These are phyloP conservation scores for Axilococcus clingmanii DNA, from an alignment of 139 green algal species.

Conservation along the genomic window DNA sequence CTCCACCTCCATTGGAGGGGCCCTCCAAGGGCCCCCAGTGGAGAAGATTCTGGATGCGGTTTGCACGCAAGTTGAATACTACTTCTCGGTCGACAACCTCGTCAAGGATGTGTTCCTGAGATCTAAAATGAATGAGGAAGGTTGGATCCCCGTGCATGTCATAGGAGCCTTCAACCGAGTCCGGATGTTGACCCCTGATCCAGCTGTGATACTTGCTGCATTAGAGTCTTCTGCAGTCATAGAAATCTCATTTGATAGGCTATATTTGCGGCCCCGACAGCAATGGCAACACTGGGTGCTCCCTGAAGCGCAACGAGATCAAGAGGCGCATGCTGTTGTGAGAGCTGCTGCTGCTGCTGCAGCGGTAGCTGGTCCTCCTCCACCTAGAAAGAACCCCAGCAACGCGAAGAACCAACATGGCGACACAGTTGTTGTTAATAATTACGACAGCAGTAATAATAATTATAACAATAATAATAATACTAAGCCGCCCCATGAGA, in stretches of 20 bases:
- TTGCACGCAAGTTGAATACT: slow-evolving; percentile 88
- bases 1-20: slow-evolving; percentile 8
- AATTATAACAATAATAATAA: neutral
- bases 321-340: slow-evolving; percentile 11
- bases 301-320: slow-evolving; percentile 44
- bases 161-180: slow-evolving; percentile 89
- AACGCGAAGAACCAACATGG: too few relatives aligned
- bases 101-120: slow-evolving; percentile 89
- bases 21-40: slow-evolving; percentile 12
- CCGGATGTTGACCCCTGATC: slow-evolving; percentile 80
- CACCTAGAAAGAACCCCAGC: too few relatives aligned
- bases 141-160: slow-evolving; percentile 79
- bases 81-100: slow-evolving; percentile 93
- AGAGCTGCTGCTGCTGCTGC: neutral
- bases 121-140: slow-evolving; percentile 84
- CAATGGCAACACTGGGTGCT: slow-evolving; percentile 67
- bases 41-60: slow-evolving; percentile 47
- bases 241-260: slow-evolving; percentile 47
- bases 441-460: slow-evolving; percentile 1
- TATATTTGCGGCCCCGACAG: slow-evolving; percentile 39
- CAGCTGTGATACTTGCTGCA: slow-evolving; percentile 53
- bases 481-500: slow-evolving; percentile 5
- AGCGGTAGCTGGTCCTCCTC: neutral
- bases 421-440: too few relatives aligned
- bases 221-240: slow-evolving; percentile 15